Percentiles rank a stretch among this genome's conserved stretches.
These are phyloP conservation scores for Psilocybe cyanescens DNA, from an alignment of 768 basidiomycete species.

Conservation along the genomic window DNA sequence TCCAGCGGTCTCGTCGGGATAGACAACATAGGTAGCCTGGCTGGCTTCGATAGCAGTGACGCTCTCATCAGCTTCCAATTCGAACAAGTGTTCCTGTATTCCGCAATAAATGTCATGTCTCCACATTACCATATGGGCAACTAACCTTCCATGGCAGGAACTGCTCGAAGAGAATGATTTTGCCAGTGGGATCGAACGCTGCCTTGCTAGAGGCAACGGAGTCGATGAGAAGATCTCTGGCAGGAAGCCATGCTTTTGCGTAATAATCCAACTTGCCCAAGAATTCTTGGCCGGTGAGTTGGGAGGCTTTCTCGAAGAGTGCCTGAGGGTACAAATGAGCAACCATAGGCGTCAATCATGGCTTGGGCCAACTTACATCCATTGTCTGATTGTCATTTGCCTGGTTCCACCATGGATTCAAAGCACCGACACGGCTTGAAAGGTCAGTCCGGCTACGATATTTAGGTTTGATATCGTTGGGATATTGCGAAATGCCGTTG, in stretches of 20 bases:
- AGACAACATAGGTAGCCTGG: conserved; percentile 83
- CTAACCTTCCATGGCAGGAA: conserved; percentile 88
- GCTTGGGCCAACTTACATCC: conserved; percentile 58
- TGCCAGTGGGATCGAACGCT: conserved; percentile 69
- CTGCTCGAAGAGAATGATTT: conserved; percentile 77
- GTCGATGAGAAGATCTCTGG: conserved; percentile 72
- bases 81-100: conserved; percentile 80
- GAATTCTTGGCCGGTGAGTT: conserved; percentile 86
- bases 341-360: background rate
- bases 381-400: conserved; percentile 60
- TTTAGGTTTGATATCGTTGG: conserved; percentile 60
- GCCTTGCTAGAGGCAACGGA: conserved; percentile 60
- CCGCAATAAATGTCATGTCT: background rate
- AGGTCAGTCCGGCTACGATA: conserved; percentile 86
- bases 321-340: conserved; percentile 40
- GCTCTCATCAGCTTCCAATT: conserved; percentile 68
- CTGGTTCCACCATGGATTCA: conserved; percentile 96
- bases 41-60: conserved; percentile 41
- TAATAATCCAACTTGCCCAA: conserved; percentile 79
- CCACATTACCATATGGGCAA: conserved; percentile 10
- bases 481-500: conserved; percentile 90
- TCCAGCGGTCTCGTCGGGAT: conserved; percentile 77
- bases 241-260: conserved; percentile 90
- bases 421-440: conserved; percentile 76
- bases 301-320: conserved; percentile 79